These are phyloP conservation scores for Achlya hypogyna DNA, from an alignment of 352 stramenopile species.

Conservation along the genomic window DNA sequence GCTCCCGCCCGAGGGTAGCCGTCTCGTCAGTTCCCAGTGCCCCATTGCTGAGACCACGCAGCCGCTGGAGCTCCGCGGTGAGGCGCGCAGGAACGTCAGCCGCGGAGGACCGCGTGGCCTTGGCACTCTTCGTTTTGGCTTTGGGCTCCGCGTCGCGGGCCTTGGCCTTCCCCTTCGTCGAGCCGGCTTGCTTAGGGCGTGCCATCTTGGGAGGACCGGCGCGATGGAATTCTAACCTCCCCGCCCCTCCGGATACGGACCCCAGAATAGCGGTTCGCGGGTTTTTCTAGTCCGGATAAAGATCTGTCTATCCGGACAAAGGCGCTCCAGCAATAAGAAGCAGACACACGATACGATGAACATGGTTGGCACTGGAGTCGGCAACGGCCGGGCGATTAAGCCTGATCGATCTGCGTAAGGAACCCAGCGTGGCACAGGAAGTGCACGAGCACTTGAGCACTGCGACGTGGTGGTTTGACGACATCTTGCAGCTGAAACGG, in stretches of 20 bases:
- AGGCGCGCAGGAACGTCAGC: neutral
- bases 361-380: too few relatives aligned
- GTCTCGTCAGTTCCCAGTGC: neutral
- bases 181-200: neutral
- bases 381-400: too few relatives aligned
- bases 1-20: neutral
- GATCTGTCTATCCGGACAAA: neutral
- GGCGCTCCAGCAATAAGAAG: too few relatives aligned
- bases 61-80: conserved; percentile 5
- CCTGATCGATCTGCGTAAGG: conserved; percentile 2
- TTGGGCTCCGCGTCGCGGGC: neutral
- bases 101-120: too few relatives aligned
- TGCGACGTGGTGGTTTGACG: neutral
- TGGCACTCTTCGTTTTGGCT: neutral
- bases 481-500: conserved; percentile 1
- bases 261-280: neutral
- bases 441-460: conserved; percentile 3
- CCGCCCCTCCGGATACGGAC: neutral
- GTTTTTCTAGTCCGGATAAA: conserved; percentile 2
- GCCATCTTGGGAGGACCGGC: neutral
- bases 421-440: conserved; percentile 16
- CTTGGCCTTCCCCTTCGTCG: conserved; percentile 5
- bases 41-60: conserved; percentile 4
- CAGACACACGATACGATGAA: too few relatives aligned
- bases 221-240: neutral